phyloP scores from a whole-genome alignment of 2,329 filamentous ascomycete species.

The Aureobasidium lini region DNA sequence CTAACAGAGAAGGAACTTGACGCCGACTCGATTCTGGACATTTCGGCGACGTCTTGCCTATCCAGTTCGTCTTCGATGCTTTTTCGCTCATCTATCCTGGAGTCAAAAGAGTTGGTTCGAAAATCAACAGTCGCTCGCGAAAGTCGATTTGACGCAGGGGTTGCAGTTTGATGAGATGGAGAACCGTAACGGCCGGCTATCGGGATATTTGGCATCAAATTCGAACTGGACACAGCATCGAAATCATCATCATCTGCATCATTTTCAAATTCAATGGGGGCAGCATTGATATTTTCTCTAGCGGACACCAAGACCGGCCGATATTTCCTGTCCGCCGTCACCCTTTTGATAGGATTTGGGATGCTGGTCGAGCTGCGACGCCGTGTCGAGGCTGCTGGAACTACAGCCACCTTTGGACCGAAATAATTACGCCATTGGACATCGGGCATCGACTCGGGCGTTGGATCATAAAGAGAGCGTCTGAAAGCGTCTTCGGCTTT shows the following conservation, averaged over 20 bases:
- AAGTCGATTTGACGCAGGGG: background rate
- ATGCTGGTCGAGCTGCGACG: constrained; percentile 27
- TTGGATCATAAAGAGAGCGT: background rate
- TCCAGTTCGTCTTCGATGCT: background rate
- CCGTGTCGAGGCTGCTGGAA: constrained; percentile 15
- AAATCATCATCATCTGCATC: constrained; percentile 1
- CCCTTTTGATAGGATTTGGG: constrained; percentile 30
- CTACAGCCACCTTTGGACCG: constrained; percentile 23
- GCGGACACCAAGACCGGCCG: constrained; percentile 27
- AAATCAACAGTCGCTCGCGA: constrained; percentile 4
- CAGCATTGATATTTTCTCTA: constrained; percentile 20
- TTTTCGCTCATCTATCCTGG: constrained; percentile 1
- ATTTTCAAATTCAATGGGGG: constrained; percentile 23
- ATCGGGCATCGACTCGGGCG: constrained; percentile 14
- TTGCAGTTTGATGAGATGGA: background rate
- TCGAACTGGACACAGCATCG: background rate
- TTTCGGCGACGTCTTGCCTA: background rate
- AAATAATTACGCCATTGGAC: constrained; percentile 29
- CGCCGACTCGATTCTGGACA: constrained; percentile 18
- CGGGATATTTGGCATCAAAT: background rate
- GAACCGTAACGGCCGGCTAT: background rate
- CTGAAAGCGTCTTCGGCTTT: constrained; percentile 11
- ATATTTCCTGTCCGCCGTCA: constrained; percentile 30
- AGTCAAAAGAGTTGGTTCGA: background rate
- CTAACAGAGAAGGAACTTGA: constrained; percentile 45